phyloP scores from a whole-genome alignment of 768 basidiomycete species.

The Leucocoprinus sp. region DNA sequence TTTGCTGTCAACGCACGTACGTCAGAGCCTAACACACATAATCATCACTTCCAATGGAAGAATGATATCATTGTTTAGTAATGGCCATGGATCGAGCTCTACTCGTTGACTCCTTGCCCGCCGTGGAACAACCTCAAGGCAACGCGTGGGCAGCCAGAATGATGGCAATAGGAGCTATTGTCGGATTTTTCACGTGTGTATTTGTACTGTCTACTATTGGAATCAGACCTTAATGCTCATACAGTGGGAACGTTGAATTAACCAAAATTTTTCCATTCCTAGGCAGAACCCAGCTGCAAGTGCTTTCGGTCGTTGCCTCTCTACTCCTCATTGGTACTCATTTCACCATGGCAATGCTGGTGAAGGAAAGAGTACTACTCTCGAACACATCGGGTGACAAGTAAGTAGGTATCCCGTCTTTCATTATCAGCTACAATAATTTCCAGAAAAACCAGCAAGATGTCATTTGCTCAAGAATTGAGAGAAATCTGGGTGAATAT shows the following conservation, averaged over 20 bases:
- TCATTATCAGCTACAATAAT: neutral
- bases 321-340: conserved; percentile 63
- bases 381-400: conserved; percentile 14
- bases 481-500: conserved; percentile 68
- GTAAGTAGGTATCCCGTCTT: conserved; percentile 11
- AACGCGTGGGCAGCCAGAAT: conserved; percentile 97
- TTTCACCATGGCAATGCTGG: conserved; percentile 44
- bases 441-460: conserved; percentile 20
- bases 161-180: conserved; percentile 77
- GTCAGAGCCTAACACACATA: conserved; percentile 3
- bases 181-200: conserved; percentile 82
- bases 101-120: conserved; percentile 77
- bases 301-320: conserved; percentile 69
- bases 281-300: conserved; percentile 73
- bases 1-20: conserved; percentile 47
- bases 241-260: conserved; percentile 76
- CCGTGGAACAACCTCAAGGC: conserved; percentile 67
- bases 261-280: conserved; percentile 62
- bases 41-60: neutral
- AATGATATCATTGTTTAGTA: conserved; percentile 33
- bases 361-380: conserved; percentile 72
- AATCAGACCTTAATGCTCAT: neutral
- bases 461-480: conserved; percentile 35
- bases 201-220: neutral
- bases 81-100: conserved; percentile 88